Base-by-base conservation (phyloP, 176 grass and related monocot genomes). In the Ampelocalamus luodianensis region DNA sequence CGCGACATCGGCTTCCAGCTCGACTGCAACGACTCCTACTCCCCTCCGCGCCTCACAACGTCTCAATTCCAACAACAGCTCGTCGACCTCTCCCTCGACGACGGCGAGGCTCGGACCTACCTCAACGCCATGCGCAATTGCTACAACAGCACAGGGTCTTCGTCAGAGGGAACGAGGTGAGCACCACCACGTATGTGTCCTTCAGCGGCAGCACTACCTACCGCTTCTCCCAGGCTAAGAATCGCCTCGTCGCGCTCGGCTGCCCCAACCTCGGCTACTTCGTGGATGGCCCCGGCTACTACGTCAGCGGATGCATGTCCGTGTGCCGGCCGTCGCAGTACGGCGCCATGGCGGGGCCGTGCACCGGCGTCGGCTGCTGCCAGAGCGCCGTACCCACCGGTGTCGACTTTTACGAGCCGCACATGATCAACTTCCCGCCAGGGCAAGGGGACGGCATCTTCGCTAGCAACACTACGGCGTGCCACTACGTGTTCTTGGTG, bases 311-410 rank as follows among this genome's bases (percentile, higher is more conserved):
- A 4, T 97, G 94, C 64, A 83, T 60, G 43, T 93, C 91, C 12
- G 46, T 67, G 54, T 97, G 94, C 83, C 53, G 81, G 3, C 67
- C 73, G 7, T 6, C 74, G 50, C 10, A 18, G 72, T 37, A 18
- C 60, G 29, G 29, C 29, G 18, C 45, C n/a, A 8, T 53, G 1
- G 12, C 76, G 0, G 79, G 79, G 22, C 68, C 10, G 0, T 97
- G 94, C 85, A 80, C 84, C 13, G 85, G 91, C 63, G 74, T 81
- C 1, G 87, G 81, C 3, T 96, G 94, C 84, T 96, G 94, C 62
- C 81, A 86, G 78, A 88, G 77, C 53, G 27, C 11, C 0, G 77
- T 93, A 5, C 80, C 89, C 0, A 1, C 12, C 0, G 77, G 53
- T 0, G 0, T 88, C 2, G 4, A 4, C 74, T 80, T 1, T 2